phyloP scores from a whole-genome alignment of 305 asterid genomes.

The Fraxinus nigra region DNA sequence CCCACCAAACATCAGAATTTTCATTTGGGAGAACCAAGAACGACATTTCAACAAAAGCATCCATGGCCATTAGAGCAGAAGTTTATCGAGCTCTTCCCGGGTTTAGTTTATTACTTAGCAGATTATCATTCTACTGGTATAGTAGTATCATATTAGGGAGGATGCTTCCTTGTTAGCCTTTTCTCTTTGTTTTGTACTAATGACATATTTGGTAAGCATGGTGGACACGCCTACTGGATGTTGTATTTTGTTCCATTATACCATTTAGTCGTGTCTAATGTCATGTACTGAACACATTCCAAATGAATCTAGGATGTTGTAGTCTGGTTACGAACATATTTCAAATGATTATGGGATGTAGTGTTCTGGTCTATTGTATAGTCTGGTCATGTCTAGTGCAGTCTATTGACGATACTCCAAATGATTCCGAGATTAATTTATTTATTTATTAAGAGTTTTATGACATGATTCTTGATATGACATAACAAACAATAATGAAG shows the following conservation, averaged over 20 bases:
- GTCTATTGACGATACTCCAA: not conserved
- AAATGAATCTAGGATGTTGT: not conserved
- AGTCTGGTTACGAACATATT: not conserved
- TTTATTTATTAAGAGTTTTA: not conserved
- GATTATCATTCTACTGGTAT: not conserved
- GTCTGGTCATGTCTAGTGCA: not conserved
- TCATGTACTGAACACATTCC: not conserved
- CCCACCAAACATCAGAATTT: not conserved
- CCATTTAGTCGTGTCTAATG: not conserved
- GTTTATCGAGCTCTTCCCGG: not conserved
- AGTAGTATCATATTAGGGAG: not conserved
- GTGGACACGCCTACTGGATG: not conserved
- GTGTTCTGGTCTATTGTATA: not conserved
- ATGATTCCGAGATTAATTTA: not conserved
- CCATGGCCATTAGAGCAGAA: not conserved
- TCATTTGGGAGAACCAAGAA: slow-evolving; percentile 8
- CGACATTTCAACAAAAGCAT: slow-evolving; percentile 16
- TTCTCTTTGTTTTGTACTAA: not conserved
- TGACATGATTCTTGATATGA: not conserved
- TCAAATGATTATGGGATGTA: not conserved
- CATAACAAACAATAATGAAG: not conserved
- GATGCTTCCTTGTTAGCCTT: not conserved
- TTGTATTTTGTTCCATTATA: not conserved
- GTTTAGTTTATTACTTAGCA: not conserved
- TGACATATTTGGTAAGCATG: not conserved